Base-by-base conservation (phyloP, 805 yeast genomes). In the Saccharomycopsis guyanensis region DNA sequence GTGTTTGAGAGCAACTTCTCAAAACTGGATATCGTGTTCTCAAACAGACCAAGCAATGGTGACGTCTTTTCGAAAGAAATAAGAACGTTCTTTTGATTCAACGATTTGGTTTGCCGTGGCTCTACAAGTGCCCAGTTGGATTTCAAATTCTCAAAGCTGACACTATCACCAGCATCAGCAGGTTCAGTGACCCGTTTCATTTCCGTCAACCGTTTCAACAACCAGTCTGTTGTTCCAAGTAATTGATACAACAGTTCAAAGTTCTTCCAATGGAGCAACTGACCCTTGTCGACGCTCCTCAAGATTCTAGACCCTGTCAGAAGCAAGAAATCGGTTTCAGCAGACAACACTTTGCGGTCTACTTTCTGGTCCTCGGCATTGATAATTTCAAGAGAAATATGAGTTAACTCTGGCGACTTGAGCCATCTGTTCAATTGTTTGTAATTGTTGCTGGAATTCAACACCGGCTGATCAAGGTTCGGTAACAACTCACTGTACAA, bases 161-260 rank as follows among this genome's bases (percentile, higher is more conserved):
- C 22, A 25, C 20, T 13, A n/a, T 37, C 37, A 8, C 10, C 39
- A 32, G 16, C 13, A 46, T 45, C 43, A 20, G 34, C 32, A 18
- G 43, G 13, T 15, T 53, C 53, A 4, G 64, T 59, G 6, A 66
- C 68, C 43, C 74, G 72, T 45, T 74, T 67, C 57, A 80, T 61
- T 3, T 57, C 57, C 0, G 85, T 82, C 38, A 85, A 66, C 84
- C 88, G 80, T 15, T 66, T 55, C 35, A 76, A 59, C 2, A 33
- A 64, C 79, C 87, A 76, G 15, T 69, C 63, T 1, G 81, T 53
- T 3, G 83, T 73, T 12, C 74, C 66, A 16, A 78, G 64, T 38
- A 85, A 64, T 44, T 76, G 64, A 10, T 80, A 66, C 3, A 80
- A 66, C 18, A 72, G 69, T 40, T 70, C 70, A 52, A 80, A 69